A percentile compares a stretch with the other conserved stretches of the same genome.
Conservation (phyloP, 2,329 filamentous ascomycete species). For the Colletotrichum godetiae region DNA sequence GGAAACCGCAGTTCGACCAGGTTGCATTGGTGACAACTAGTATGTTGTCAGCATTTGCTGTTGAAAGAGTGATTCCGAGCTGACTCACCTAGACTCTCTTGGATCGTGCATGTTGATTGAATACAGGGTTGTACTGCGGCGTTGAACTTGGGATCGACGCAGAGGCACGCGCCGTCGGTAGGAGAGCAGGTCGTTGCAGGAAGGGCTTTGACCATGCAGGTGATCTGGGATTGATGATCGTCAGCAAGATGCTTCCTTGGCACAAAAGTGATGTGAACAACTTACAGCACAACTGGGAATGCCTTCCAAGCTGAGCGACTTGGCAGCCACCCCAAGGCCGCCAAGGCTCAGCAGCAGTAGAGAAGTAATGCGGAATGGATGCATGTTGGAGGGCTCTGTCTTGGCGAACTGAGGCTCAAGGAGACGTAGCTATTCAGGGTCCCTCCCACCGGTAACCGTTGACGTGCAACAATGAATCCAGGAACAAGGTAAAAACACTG, state of each 20-base stretch:
- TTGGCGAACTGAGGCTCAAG: too few species aligned
- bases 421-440: too few species aligned
- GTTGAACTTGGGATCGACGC: conserved; percentile 42
- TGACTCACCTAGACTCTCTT: conserved; percentile 45
- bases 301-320: neutral
- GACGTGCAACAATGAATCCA: too few species aligned
- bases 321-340: neutral
- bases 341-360: neutral
- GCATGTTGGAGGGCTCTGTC: too few species aligned
- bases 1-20: neutral
- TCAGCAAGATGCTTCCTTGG: neutral
- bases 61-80: neutral
- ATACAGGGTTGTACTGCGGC: conserved; percentile 42
- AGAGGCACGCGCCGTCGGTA: conserved; percentile 45
- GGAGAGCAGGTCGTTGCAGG: conserved; percentile 37
- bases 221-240: neutral
- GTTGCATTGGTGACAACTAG: neutral
- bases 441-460: too few species aligned
- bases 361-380: neutral
- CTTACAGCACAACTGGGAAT: conserved; percentile 11
- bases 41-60: neutral
- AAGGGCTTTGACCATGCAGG: conserved; percentile 9
- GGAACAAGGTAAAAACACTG: too few species aligned
- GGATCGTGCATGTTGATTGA: conserved; percentile 41
- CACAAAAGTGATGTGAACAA: too few species aligned